A percentile compares a stretch with the other conserved stretches of the same genome.
Conservation (phyloP, 192 early-diverging fungal genomes). For the Entrophospora sp. region DNA sequence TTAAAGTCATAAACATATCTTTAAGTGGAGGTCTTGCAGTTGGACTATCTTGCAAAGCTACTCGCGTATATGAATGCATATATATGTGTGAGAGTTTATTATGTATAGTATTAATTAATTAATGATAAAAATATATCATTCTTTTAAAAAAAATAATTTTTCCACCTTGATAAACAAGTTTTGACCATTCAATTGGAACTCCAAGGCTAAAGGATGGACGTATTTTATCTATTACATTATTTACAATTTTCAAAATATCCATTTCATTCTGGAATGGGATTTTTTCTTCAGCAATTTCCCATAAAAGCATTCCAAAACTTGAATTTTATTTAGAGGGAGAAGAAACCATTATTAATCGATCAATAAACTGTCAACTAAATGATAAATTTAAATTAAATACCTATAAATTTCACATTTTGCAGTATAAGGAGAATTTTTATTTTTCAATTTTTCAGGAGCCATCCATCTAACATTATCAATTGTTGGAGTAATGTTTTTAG, state of each 20-base stretch:
- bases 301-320: constrained; percentile 14
- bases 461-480: constrained; percentile 10
- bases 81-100: neutral
- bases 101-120: neutral
- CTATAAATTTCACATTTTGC: constrained; percentile 1
- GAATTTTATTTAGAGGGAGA: too few species aligned
- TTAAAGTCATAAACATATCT: neutral
- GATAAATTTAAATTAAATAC: too few species aligned
- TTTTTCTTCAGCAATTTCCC: constrained; percentile 14
- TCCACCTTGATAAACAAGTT: neutral
- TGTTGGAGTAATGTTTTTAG: neutral
- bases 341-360: too few species aligned
- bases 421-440: neutral
- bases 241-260: neutral
- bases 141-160: neutral
- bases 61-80: too few species aligned
- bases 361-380: too few species aligned
- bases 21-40: neutral
- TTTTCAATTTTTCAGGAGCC: neutral
- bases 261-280: neutral
- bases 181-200: neutral
- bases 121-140: neutral
- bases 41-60: neutral
- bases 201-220: neutral
- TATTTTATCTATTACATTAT: neutral